These are phyloP conservation scores for Piromyces sp. DNA, from an alignment of 192 early-diverging fungal genomes.

Conservation along the genomic window DNA sequence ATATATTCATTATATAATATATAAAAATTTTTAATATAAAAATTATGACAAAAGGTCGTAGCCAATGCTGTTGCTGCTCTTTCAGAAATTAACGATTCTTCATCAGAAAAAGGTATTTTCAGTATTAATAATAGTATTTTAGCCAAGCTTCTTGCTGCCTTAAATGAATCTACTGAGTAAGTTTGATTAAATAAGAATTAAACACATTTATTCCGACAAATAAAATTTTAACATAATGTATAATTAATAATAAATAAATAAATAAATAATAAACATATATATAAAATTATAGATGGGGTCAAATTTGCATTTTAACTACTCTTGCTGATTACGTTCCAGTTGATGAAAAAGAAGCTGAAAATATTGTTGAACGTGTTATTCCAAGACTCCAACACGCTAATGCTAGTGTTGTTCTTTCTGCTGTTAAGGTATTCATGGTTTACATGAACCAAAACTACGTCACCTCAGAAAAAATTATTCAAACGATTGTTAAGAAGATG, in stretches of 20 bases:
- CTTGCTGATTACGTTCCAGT: slow-evolving; percentile 57
- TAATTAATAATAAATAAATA: too few relatives aligned
- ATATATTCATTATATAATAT: neutral
- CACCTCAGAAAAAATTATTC: slow-evolving; percentile 47
- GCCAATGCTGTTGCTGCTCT: slow-evolving; percentile 89
- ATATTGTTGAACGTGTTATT: slow-evolving; percentile 74
- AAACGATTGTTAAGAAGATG: slow-evolving; percentile 69
- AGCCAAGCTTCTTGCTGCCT: slow-evolving; percentile 69
- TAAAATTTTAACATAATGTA: too few relatives aligned
- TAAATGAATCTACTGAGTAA: slow-evolving; percentile 94
- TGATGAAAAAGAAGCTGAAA: slow-evolving; percentile 66
- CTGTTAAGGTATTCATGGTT: slow-evolving; percentile 39
- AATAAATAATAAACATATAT: neutral
- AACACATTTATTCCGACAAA: too few relatives aligned
- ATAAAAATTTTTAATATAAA: too few relatives aligned
- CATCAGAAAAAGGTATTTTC: slow-evolving; percentile 45
- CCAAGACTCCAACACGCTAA: slow-evolving; percentile 92
- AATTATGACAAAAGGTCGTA: too few relatives aligned
- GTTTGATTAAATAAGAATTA: too few relatives aligned
- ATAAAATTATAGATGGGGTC: slow-evolving; percentile 59
- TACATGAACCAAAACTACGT: slow-evolving; percentile 30
- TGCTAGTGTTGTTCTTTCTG: slow-evolving; percentile 82
- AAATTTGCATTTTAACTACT: slow-evolving; percentile 72
- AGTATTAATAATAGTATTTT: slow-evolving; percentile 49
- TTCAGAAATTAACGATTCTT: slow-evolving; percentile 70